These are phyloP conservation scores for Penicillium sclerotiorum DNA, from an alignment of 2,329 filamentous ascomycete species.

Conservation along the genomic window DNA sequence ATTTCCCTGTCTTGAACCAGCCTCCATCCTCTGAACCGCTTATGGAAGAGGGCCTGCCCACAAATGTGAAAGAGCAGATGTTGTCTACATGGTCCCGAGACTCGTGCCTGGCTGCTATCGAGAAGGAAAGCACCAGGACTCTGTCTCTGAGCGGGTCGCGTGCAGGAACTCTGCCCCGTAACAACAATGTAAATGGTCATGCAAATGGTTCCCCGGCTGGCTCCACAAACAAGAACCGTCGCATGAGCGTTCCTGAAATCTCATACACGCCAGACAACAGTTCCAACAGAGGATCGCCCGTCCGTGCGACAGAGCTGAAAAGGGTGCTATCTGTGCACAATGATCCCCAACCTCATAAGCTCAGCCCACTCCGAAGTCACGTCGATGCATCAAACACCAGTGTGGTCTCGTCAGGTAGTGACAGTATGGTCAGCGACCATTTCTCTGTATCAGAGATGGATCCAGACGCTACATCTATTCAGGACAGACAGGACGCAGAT, in stretches of 20 bases:
- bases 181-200: slow-evolving; percentile 33
- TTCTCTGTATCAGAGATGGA: slow-evolving; percentile 42
- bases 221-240: slow-evolving; percentile 34
- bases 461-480: slow-evolving; percentile 29
- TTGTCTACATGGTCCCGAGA: slow-evolving; percentile 79
- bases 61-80: slow-evolving; percentile 72
- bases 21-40: slow-evolving; percentile 34
- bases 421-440: slow-evolving; percentile 48
- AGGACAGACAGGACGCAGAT: slow-evolving; percentile 27
- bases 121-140: slow-evolving; percentile 68
- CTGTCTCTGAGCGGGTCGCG: slow-evolving; percentile 76
- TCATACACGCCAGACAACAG: slow-evolving; percentile 36
- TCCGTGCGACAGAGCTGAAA: slow-evolving; percentile 52
- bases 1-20: slow-evolving; percentile 63
- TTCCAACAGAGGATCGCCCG: slow-evolving; percentile 48
- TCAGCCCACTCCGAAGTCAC: slow-evolving; percentile 48
- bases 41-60: slow-evolving; percentile 62
- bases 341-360: slow-evolving; percentile 37
- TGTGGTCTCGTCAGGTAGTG: slow-evolving; percentile 44
- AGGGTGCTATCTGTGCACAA: slow-evolving; percentile 49
- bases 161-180: slow-evolving; percentile 55
- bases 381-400: slow-evolving; percentile 36
- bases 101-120: slow-evolving; percentile 66
- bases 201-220: slow-evolving; percentile 35
- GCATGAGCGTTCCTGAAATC: slow-evolving; percentile 41